phyloP scores from a whole-genome alignment of 805 yeast species.

The Monosporozyma solicola region DNA sequence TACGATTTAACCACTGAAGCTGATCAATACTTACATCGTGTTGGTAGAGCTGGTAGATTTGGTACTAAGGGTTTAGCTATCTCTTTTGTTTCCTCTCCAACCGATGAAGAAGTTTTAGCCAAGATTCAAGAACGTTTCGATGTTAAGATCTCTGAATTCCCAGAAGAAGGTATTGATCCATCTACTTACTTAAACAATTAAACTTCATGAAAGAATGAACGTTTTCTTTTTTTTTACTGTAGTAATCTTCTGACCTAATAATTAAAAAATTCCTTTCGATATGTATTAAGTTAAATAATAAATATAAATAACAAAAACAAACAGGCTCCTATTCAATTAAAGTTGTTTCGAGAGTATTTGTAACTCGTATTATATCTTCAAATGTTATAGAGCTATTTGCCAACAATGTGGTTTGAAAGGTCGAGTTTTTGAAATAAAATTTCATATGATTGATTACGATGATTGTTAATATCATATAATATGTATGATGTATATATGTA shows the following conservation, averaged over 20 bases:
- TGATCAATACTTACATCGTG: conserved; percentile 97
- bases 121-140: conserved; percentile 96
- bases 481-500: neutral
- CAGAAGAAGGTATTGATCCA: conserved; percentile 96
- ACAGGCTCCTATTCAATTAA: neutral
- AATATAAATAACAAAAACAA: neutral
- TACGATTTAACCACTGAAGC: conserved; percentile 95
- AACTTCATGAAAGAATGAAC: conserved; percentile 3
- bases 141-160: conserved; percentile 89
- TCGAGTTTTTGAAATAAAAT: neutral
- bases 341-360: neutral
- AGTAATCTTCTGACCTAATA: neutral
- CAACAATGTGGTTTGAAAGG: neutral
- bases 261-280: neutral
- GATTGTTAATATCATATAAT: neutral
- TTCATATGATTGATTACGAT: neutral
- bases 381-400: neutral
- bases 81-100: conserved; percentile 76
- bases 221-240: neutral
- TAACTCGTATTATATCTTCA: neutral
- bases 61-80: conserved; percentile 98
- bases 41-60: conserved; percentile 99
- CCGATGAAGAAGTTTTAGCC: conserved; percentile 81
- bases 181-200: conserved; percentile 95
- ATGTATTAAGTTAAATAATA: conserved; percentile 1